Conservation (phyloP, 352 stramenopile species). For the Blastocystis sp. region DNA sequence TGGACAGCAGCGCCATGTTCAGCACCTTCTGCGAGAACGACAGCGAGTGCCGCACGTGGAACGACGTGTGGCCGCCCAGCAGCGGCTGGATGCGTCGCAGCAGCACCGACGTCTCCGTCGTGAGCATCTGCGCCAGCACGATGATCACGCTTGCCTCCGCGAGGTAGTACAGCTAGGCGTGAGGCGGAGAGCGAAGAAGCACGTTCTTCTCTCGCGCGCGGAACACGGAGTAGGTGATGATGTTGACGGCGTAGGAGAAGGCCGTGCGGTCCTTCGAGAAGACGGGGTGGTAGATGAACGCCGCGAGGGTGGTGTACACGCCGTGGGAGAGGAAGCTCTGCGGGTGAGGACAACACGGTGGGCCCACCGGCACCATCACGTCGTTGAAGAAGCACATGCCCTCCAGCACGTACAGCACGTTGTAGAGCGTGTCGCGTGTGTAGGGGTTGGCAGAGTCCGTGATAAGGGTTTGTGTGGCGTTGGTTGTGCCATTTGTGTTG, state of each 20-base stretch:
- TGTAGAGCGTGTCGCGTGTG: background rate
- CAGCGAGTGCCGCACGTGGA: too few relatives aligned
- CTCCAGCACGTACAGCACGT: background rate
- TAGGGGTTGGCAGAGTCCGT: background rate
- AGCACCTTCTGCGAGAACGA: background rate
- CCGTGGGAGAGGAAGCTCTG: conserved; percentile 11
- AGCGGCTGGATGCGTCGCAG: background rate
- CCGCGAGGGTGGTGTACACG: background rate
- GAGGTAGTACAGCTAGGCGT: conserved; percentile 28
- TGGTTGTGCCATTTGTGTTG: background rate
- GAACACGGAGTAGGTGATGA: conserved; percentile 10
- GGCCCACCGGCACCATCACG: background rate
- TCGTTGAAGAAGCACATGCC: conserved; percentile 5
- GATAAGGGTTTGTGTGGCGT: background rate
- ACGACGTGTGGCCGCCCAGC: background rate
- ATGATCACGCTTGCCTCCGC: background rate
- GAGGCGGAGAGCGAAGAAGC: background rate
- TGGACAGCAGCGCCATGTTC: background rate
- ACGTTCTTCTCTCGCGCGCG: background rate
- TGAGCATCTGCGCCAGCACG: background rate
- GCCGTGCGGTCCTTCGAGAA: conserved; percentile 4
- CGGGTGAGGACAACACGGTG: background rate
- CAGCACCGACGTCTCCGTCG: background rate
- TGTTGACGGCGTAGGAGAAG: background rate
- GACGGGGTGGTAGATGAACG: conserved; percentile 1